Percentiles rank a stretch among this genome's conserved stretches.
Evolutionary conservation across 306 rosid species (phyloP).

Genomic region (Coriaria nepalensis): DNA sequence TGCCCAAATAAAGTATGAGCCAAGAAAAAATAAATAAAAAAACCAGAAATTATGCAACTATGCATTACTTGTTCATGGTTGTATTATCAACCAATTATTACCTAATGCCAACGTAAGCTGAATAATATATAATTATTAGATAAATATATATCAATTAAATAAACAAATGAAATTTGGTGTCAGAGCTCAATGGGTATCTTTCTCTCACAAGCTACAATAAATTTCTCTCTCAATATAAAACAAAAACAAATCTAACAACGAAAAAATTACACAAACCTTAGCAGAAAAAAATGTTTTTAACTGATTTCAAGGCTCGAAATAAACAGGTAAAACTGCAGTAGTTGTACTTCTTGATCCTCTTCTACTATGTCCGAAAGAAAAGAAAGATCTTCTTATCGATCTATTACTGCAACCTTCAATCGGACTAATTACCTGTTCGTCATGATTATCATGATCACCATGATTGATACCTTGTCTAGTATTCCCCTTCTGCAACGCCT

Average conservation of each 20-base stretch:
- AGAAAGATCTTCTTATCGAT: conserved; percentile 31
- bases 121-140: no score
- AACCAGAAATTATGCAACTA: no score
- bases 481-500: conserved; percentile 12
- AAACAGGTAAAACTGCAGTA: conserved; percentile 35
- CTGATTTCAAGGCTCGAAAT: conserved; percentile 18
- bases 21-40: no score
- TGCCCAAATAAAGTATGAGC: no score
- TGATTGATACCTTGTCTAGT: conserved; percentile 13
- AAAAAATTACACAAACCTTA: no score
- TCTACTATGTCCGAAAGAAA: conserved; percentile 41
- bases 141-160: no score
- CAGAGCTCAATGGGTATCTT: no score
- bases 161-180: no score
- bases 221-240: neutral
- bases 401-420: conserved; percentile 32
- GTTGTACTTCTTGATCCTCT: conserved; percentile 47
- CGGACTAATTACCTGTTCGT: conserved; percentile 7
- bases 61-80: no score
- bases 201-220: no score
- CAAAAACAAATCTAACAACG: neutral
- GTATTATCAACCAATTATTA: no score
- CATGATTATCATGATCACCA: neutral
- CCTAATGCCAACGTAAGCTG: no score
- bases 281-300: neutral